These are phyloP conservation scores for Hanseniaspora hatyaiensis DNA, from an alignment of 805 yeast genomes.

Conservation along the genomic window DNA sequence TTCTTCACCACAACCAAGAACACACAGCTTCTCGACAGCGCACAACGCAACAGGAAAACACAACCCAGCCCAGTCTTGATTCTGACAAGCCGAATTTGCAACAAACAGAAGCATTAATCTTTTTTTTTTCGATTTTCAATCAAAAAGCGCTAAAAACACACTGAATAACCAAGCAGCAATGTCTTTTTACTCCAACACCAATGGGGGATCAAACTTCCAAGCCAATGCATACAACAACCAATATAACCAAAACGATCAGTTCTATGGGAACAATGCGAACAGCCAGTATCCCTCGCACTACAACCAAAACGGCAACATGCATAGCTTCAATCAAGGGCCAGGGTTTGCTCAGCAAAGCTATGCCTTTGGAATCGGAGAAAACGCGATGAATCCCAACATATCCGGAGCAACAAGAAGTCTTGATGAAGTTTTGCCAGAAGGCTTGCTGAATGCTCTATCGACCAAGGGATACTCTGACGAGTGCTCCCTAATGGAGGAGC, in stretches of 20 bases:
- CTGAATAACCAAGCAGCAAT: neutral
- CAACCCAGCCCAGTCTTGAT: too few species aligned
- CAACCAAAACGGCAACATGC: constrained; percentile 1
- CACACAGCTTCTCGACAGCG: too few species aligned
- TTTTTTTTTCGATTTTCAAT: neutral
- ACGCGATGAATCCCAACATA: constrained; percentile 1
- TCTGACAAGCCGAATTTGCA: too few species aligned
- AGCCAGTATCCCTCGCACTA: neutral
- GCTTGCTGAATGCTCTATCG: constrained; percentile 82
- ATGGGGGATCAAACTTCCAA: neutral
- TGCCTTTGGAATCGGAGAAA: constrained; percentile 21
- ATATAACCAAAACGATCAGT: neutral
- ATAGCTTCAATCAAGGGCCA: constrained; percentile 9
- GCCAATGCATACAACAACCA: neutral
- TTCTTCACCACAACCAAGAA: too few species aligned
- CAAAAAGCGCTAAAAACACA: too few species aligned
- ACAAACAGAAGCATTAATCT: too few species aligned
- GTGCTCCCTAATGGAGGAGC: constrained; percentile 80
- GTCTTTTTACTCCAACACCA: constrained; percentile 6
- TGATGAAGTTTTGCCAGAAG: constrained; percentile 46
- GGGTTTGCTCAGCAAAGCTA: constrained; percentile 10
- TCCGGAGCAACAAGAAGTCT: constrained; percentile 17
- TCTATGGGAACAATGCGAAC: neutral
- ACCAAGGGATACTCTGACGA: constrained; percentile 92
- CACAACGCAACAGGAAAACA: too few species aligned